Evolutionary conservation across 2,329 filamentous ascomycete species (phyloP), one percentile per base, ranked within the genome.

Genomic region (Chaetomium olivaceum): DNA sequence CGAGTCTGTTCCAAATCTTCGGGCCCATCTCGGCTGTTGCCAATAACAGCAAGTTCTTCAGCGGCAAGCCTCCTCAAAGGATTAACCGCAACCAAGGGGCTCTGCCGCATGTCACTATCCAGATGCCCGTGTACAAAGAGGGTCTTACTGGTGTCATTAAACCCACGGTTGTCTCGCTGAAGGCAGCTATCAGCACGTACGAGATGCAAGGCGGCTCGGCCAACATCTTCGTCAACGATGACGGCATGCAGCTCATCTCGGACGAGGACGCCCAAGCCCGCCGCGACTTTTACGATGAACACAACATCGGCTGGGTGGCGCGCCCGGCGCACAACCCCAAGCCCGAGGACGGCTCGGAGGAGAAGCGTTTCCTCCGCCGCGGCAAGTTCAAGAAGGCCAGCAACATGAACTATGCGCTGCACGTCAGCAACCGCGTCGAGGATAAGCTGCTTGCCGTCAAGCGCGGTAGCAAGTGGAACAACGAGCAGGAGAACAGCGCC

Each of bases 71-170:
- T 80, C 83, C 25, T 82, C 88, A 9, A 87, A 89, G 2, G 83
- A 84, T 27, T 81, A 89, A 60, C 77, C 92, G 39, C 83, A 84
- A 64, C 79, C 77, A 1, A 73, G 78, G 7, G 74, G 80, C 39
- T 8, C 82, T 93, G n/a, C 90, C 90, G 3, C 91, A 92, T 74
- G 83, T 92, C 69, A 94, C 91, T 2, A 90, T 96, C 51, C 92
- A 96, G 74, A 93, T 91, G 76, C 92, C 92, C 7, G 91, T 96
- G 0, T 96, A 95, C 80, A 95, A 93, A 76, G 92, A 96, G 76
- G 91, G 91, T 69, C 82, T 96, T 3, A 79, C 80, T 43, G 86
- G 82, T 67, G 92, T 96, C 76, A 93, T 93, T 72, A 85, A 83
- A 31, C 91, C 91, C 8, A 94, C 91, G 0, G 86, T 93, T 71